A percentile compares a stretch with the other conserved stretches of the same genome.
These are phyloP conservation scores for Phoenix roebelenii DNA, from an alignment of 176 grass and related monocot species.

Conservation along the genomic window DNA sequence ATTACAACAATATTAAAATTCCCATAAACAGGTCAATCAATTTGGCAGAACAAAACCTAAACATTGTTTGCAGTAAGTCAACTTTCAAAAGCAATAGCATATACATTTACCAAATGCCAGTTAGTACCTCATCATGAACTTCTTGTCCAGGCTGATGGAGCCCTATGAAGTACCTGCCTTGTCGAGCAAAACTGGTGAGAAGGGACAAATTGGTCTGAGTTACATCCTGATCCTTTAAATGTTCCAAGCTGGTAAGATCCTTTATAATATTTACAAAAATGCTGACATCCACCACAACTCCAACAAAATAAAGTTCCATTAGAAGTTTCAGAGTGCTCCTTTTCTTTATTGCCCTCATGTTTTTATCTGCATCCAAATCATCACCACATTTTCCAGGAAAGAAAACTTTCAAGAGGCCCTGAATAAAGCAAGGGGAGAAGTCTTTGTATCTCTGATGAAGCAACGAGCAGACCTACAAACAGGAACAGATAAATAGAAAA, in stretches of 20 bases:
- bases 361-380: conserved; percentile 77
- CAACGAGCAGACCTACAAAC: conserved; percentile 80
- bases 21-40: too few species aligned
- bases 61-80: too few species aligned
- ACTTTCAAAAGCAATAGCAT: too few species aligned
- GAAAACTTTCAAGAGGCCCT: conserved; percentile 89
- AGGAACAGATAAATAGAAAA: conserved; percentile 4
- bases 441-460: conserved; percentile 99
- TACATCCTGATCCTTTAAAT: conserved; percentile 89
- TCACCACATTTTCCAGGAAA: conserved; percentile 88
- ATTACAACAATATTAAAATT: too few species aligned
- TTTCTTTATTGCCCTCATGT: conserved; percentile 78
- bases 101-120: too few species aligned
- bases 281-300: conserved; percentile 74
- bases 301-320: conserved; percentile 95
- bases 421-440: conserved; percentile 85
- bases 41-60: too few species aligned
- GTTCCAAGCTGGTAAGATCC: conserved; percentile 67
- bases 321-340: conserved; percentile 97
- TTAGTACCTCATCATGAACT: conserved; percentile 67
- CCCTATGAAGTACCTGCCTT: conserved; percentile 71
- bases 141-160: conserved; percentile 54
- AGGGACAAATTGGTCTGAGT: conserved; percentile 99
- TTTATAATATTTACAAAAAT: conserved; percentile 93
- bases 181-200: conserved; percentile 77